phyloP scores from a whole-genome alignment of 2,329 filamentous ascomycete species.

The Claviceps pazoutovae region DNA sequence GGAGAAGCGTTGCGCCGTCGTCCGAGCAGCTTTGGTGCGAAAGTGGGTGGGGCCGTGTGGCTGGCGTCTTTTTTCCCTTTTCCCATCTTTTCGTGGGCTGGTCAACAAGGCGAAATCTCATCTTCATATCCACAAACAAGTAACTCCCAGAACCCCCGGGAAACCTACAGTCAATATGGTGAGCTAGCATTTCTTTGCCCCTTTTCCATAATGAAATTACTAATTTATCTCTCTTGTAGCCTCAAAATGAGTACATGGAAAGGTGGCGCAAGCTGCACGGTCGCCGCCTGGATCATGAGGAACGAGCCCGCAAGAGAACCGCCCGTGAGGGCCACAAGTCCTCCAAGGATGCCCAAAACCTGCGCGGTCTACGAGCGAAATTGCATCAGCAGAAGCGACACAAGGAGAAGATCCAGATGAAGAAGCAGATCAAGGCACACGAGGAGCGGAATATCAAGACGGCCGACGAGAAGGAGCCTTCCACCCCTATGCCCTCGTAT shows the following conservation, averaged over 20 bases:
- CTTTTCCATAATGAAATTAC: not conserved
- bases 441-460: slow-evolving; percentile 95
- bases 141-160: not conserved
- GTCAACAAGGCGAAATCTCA: slow-evolving; percentile 7
- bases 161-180: slow-evolving; percentile 4
- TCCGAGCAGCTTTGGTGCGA: slow-evolving; percentile 10
- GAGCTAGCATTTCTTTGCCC: not conserved
- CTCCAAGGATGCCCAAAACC: slow-evolving; percentile 82
- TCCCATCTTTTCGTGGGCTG: slow-evolving; percentile 2
- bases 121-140: not conserved
- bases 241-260: slow-evolving; percentile 71
- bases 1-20: slow-evolving; percentile 23
- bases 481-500: slow-evolving; percentile 78
- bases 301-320: slow-evolving; percentile 71
- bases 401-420: slow-evolving; percentile 97
- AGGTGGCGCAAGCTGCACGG: slow-evolving; percentile 48
- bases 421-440: slow-evolving; percentile 84
- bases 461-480: slow-evolving; percentile 62
- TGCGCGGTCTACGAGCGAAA: slow-evolving; percentile 84
- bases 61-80: slow-evolving; percentile 2
- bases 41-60: not conserved
- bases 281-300: slow-evolving; percentile 61
- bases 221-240: slow-evolving; percentile 28
- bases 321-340: slow-evolving; percentile 83
- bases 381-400: slow-evolving; percentile 84